A percentile compares a stretch with the other conserved stretches of the same genome.
These are phyloP conservation scores for Diversispora epigaea DNA, from an alignment of 192 early-diverging fungal species.

Conservation along the genomic window DNA sequence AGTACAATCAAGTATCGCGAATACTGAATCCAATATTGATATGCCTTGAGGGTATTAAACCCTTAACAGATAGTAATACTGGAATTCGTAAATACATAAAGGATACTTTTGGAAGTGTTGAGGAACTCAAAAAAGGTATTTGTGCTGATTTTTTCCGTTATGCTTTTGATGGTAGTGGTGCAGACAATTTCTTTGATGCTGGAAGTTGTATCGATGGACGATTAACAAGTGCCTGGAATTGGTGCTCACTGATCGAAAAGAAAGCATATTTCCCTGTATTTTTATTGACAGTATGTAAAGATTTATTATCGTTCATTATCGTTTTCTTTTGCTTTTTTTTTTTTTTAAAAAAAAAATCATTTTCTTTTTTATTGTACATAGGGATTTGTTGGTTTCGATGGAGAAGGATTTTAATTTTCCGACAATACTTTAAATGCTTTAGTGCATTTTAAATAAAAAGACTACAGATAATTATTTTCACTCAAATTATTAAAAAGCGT, in stretches of 20 bases:
- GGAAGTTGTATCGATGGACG: constrained; percentile 95
- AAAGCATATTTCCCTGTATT: constrained; percentile 92
- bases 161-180: constrained; percentile 96
- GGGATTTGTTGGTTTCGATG: constrained; percentile 80
- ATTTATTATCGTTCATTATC: no score
- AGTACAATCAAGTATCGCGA: constrained; percentile 96
- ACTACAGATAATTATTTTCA: no score
- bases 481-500: no score
- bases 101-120: constrained; percentile 63
- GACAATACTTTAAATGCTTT: no score
- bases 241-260: constrained; percentile 89
- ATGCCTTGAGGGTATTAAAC: constrained; percentile 71
- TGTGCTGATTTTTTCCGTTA: constrained; percentile 92
- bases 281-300: constrained; percentile 63
- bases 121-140: constrained; percentile 68
- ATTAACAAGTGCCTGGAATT: constrained; percentile 89
- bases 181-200: constrained; percentile 88
- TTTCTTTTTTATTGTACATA: constrained; percentile 32
- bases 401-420: constrained; percentile 47
- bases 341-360: constrained; percentile 35
- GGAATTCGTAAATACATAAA: constrained; percentile 70
- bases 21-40: constrained; percentile 88
- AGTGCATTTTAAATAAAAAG: no score
- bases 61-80: constrained; percentile 51
- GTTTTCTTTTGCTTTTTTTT: constrained; percentile 52